Evolutionary conservation across 768 basidiomycete genomes (phyloP), one percentile per base, ranked within the genome.

Genomic region (Calocybe gangraenosa): DNA sequence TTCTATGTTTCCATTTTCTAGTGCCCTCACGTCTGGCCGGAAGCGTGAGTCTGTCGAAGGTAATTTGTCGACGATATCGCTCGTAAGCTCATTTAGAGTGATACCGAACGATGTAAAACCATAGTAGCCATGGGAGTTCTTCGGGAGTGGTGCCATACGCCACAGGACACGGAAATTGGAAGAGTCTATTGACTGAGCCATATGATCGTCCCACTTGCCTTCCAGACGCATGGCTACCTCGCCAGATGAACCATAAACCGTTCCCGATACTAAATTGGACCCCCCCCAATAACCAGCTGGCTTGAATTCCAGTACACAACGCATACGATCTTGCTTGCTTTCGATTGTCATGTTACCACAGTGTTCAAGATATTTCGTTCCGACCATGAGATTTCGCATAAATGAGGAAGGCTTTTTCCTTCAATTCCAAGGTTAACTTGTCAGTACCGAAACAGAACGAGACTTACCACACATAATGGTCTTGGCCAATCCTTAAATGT

Each of bases 371-470:
- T 93, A 94, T 58, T 92, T 92, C 19, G 87, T 85, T 8, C 92
- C 92, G 64, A 90, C 84, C 79, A 93, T 83, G 46, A 94, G 68
- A 64, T 92, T 92, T 49, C 91, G 71, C 71, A 92, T 82, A 64
- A 92, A 94, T 2, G 87, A 87, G 0, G 88, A 90, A 1, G 91
- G 91, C 52, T 85, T 88, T 37, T 78, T 84, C 90, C 91, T 91
- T 55, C 9, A 3, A 18, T 31, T 39, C n/a, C n/a, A n/a, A 38
- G 25, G 33, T 36, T 21, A 33, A 17, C 25, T 2, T 22, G n/a
- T 9, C 7, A 11, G 17, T 13, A 14, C 6, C 38, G 10, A 42
- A 19, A 36, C 11, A 23, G 33, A 23, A 22, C 11, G 22, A 44
- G 47, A 46, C 76, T 54, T 52, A 86, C 91, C 91, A 93, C 50